Evolutionary conservation across 2,329 filamentous ascomycete genomes (phyloP), one percentile per base, ranked within the genome.

Genomic region (Claviceps quebecensis): DNA sequence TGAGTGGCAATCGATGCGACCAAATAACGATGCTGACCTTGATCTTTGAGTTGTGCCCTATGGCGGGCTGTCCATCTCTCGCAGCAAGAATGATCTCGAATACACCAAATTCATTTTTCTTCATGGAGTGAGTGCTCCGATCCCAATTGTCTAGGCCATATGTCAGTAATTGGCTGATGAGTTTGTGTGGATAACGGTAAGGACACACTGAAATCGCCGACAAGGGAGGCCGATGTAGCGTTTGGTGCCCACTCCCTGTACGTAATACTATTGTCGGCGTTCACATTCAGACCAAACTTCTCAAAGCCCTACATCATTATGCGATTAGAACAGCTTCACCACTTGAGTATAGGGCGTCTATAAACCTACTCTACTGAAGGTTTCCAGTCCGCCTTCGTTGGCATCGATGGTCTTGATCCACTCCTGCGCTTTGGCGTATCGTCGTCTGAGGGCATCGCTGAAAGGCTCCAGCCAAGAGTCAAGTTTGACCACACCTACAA

Each of bases 181-280:
- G 5, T 22, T 17, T 17, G 23, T 4, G 7, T 44, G 14, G 4
- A 16, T 16, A n/a, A 19, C n/a, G n/a, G 17, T 23, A n/a, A 9
- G 7, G 23, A 65, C 82, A 58, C 72, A 90, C 86, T 98, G 75
- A 97, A 98, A 60, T 97, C 93, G 55, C 93, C 93, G 59, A 95
- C 84, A 49, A 98, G 77, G 65, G 83, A 89, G 48, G 93, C 93
- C 62, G 86, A 76, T 41, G 80, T 74, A 50, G 89, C 91, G 72
- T 89, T 94, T 26, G 93, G 90, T 1, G 93, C 93, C 93, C 93
- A 98, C 76, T 98, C 93, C 59, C 88, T 80, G 69, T 98, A 98
- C 53, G 77, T 74, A 58, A 98, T 88, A 66, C 90, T 89, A 66
- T 87, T 87, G 61, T 95, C 82, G 50, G 80, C 72, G 63, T 84